Evolutionary conservation across 768 basidiomycete species (phyloP).

Genomic region (Mycena vitilis): DNA sequence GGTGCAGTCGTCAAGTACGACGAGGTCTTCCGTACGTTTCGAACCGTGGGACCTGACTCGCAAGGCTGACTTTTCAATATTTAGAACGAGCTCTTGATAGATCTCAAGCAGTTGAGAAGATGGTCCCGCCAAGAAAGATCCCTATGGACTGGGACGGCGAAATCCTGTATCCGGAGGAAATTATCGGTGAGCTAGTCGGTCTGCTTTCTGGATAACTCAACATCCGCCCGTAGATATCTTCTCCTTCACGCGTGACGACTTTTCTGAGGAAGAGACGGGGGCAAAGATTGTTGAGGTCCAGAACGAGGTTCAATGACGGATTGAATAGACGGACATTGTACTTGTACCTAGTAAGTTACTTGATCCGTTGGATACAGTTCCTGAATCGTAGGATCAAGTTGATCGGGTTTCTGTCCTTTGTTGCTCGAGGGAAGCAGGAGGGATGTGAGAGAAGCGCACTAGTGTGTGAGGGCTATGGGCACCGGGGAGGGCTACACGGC

Average conservation of each 20-base stretch:
- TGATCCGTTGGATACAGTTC: no score
- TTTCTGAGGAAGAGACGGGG: slow-evolving; percentile 9
- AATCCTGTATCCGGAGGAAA: slow-evolving; percentile 15
- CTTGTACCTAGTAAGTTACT: no score
- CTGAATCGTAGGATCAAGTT: no score
- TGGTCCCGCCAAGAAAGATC: slow-evolving; percentile 21
- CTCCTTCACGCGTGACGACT: slow-evolving; percentile 8
- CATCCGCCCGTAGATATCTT: neutral
- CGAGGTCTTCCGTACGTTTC: slow-evolving; percentile 21
- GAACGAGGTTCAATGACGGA: slow-evolving; percentile 1
- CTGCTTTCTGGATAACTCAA: neutral
- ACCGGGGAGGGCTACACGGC: no score
- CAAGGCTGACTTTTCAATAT: no score
- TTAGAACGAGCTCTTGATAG: slow-evolving; percentile 15
- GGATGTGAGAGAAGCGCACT: no score
- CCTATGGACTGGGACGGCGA: slow-evolving; percentile 28
- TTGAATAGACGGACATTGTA: no score
- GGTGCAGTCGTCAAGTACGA: slow-evolving; percentile 24
- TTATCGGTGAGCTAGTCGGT: slow-evolving; percentile 5
- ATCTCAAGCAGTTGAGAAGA: slow-evolving; percentile 23
- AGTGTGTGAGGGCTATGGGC: no score
- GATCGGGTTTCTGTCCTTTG: no score
- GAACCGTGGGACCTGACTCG: neutral
- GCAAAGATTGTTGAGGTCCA: slow-evolving; percentile 23
- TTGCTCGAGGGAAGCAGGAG: no score